phyloP scores from a whole-genome alignment of 1,284 basidiomycete genomes.

The Macrocystidia cucumis region DNA sequence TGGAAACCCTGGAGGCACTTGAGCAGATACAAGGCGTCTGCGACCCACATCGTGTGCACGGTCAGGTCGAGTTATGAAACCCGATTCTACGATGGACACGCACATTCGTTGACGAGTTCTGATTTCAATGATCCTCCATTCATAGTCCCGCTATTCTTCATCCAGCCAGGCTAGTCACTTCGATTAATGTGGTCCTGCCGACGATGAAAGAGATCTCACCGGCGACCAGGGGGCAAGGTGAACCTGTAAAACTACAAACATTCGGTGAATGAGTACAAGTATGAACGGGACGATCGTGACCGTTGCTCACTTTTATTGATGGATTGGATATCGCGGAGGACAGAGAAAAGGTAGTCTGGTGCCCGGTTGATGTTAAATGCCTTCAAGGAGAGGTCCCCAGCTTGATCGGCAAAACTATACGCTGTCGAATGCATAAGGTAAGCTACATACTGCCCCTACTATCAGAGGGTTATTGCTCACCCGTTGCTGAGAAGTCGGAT shows the following conservation, averaged over 20 bases:
- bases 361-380: constrained; percentile 35
- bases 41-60: background rate
- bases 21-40: constrained; percentile 29
- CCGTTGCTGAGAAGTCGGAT: constrained; percentile 38
- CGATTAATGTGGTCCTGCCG: background rate
- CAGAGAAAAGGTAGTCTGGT: constrained; percentile 38
- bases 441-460: background rate
- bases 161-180: constrained; percentile 20
- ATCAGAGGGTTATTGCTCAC: constrained; percentile 16
- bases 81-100: constrained; percentile 1
- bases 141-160: constrained; percentile 23
- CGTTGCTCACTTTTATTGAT: constrained; percentile 24
- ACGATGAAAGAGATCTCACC: constrained; percentile 19
- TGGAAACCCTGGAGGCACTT: constrained; percentile 31
- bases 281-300: background rate
- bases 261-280: background rate
- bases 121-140: constrained; percentile 19
- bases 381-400: constrained; percentile 35
- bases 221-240: constrained; percentile 46
- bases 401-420: constrained; percentile 37
- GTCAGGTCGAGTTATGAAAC: background rate
- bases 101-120: constrained; percentile 8
- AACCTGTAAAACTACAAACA: constrained; percentile 23
- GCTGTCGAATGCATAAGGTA: constrained; percentile 16
- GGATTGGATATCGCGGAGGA: constrained; percentile 36